Evolutionary conservation across 2,329 filamentous ascomycete genomes (phyloP).

Genomic region (Monosporascus sp.): DNA sequence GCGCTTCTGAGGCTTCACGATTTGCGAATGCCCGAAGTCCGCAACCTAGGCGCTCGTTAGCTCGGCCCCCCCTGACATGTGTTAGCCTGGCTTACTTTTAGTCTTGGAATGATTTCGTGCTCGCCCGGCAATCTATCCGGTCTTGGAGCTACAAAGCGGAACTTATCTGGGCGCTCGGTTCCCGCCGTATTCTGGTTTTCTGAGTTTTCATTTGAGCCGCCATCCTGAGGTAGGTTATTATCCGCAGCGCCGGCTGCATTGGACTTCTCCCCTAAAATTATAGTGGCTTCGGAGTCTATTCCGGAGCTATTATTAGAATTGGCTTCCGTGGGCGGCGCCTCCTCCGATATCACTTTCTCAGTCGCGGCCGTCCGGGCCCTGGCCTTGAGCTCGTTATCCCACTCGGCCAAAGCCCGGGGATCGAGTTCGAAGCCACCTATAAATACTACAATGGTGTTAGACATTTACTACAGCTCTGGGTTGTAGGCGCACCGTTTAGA

Average conservation of each 20-base stretch:
- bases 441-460: not conserved
- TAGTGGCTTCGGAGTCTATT: no score
- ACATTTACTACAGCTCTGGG: not conserved
- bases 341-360: no score
- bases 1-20: not conserved
- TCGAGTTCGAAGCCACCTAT: not conserved
- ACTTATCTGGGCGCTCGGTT: not conserved
- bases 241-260: no score
- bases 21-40: not conserved
- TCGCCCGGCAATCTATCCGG: not conserved
- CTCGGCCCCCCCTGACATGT: not conserved
- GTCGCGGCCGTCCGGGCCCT: no score
- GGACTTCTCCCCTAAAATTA: no score
- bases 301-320: no score
- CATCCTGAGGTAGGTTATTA: no score
- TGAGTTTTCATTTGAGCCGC: no score
- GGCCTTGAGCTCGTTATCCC: not conserved
- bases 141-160: not conserved
- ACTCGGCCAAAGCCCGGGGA: not conserved
- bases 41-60: not conserved
- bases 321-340: no score
- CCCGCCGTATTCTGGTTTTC: no score
- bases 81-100: not conserved
- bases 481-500: not conserved
- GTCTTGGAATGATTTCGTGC: not conserved